These are phyloP conservation scores for Marvania coccoides DNA, from an alignment of 139 green algal genomes.

Conservation along the genomic window DNA sequence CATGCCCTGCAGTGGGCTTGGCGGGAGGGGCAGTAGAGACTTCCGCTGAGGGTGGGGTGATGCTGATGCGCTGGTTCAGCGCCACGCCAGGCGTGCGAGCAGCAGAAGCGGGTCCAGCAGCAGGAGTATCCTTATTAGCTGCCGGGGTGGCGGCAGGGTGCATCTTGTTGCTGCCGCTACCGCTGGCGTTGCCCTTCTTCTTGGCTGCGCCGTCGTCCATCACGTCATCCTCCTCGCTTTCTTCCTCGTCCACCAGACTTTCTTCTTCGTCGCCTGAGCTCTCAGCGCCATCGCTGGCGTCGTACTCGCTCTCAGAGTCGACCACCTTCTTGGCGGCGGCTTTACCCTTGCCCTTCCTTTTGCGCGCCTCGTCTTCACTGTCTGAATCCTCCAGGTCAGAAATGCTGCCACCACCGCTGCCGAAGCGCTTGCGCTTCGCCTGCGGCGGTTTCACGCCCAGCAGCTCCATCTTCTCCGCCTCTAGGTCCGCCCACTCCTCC, in stretches of 20 bases:
- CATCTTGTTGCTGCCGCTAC: conserved; percentile 1
- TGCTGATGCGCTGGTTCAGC: neutral
- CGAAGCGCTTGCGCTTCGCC: neutral
- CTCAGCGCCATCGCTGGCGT: conserved; percentile 8
- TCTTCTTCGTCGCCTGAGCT: conserved; percentile 29
- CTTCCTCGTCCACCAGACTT: conserved; percentile 7
- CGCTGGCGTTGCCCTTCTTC: conserved; percentile 23
- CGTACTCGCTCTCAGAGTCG: conserved; percentile 16
- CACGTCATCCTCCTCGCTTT: conserved; percentile 16
- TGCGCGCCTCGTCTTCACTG: too few species aligned
- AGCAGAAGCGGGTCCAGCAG: neutral
- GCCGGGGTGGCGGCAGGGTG: neutral
- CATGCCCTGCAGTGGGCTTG: neutral
- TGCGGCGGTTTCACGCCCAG: too few species aligned
- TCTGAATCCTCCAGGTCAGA: too few species aligned
- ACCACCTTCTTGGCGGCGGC: neutral
- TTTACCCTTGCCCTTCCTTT: neutral
- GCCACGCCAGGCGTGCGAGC: neutral
- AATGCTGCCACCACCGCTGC: neutral
- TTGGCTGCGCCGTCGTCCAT: neutral
- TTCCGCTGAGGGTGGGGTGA: neutral
- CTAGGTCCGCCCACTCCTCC: conserved; percentile 55
- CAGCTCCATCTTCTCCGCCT: conserved; percentile 33
- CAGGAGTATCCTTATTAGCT: neutral
- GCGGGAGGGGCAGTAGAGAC: neutral